Evolutionary conservation across 306 rosid genomes (phyloP), one percentile per base, ranked within the genome.

Genomic region (Elaeagnus macrophylla): DNA sequence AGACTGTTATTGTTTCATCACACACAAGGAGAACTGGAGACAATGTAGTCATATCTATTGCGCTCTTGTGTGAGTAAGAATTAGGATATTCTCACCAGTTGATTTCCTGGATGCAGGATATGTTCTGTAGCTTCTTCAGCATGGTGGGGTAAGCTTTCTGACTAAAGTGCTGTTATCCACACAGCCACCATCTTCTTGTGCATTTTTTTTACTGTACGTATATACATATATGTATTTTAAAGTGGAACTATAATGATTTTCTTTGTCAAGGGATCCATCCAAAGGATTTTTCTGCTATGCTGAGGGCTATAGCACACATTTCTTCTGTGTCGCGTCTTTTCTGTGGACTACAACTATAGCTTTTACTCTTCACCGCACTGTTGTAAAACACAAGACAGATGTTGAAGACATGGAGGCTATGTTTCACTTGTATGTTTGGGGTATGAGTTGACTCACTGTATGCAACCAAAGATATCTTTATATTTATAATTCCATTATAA

Each of bases 371-470:
- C 99, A 93, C 70, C 96, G 99, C 16, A 87, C 96, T 37, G 96
- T 87, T 62, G 99, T 93, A 41, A 77, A 73, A 67, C 96, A 93
- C 74, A 93, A 93, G 79, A 70, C 99, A 9, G 99, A 87, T 70
- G 95, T 93, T 66, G 99, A 93, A 67, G 99, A 93, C 77, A 60
- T 93, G 70, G 99, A 93, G 79, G 99, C 78, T 43, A 75, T 93
- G 83, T 93, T 80, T 77, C 99, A 93, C 76, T 83, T 93, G 86
- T 93, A 84, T 64, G 96, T 93, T 51, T 93, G 99, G 96, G 99
- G 99, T 93, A 87, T 59, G 94, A 35, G 39, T 54, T 62, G 63
- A 10, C n/a, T n/a, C n/a, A n/a, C 18, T 20, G 12, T 46, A 32
- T 53, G 37, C 47, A 41, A 15, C 37, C 1, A 35, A 44, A 46